These are phyloP conservation scores for Zygosaccharomyces bailii DNA, from an alignment of 805 yeast species.

Conservation along the genomic window DNA sequence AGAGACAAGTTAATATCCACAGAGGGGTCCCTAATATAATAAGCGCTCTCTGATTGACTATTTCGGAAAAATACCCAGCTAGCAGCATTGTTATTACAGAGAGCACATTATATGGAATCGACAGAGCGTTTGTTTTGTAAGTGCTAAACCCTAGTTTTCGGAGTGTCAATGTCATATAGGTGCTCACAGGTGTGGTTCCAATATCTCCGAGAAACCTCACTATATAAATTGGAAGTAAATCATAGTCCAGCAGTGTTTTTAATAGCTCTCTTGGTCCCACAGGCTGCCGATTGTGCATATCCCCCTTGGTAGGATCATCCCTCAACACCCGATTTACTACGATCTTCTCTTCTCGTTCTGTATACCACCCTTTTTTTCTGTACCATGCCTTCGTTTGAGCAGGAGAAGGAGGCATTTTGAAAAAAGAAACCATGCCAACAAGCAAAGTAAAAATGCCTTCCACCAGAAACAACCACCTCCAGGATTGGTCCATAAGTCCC, in stretches of 20 bases:
- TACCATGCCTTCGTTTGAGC: conserved; percentile 50
- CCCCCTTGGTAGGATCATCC: conserved; percentile 67
- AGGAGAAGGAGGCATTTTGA: conserved; percentile 54
- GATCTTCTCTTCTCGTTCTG: conserved; percentile 53
- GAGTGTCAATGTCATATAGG: conserved; percentile 49
- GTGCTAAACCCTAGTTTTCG: conserved; percentile 49
- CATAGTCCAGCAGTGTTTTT: conserved; percentile 45
- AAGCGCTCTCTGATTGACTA: conserved; percentile 32
- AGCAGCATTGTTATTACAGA: conserved; percentile 38
- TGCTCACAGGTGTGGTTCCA: conserved; percentile 35
- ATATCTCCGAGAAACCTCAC: conserved; percentile 45
- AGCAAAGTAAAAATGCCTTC: conserved; percentile 57
- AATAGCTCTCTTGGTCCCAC: conserved; percentile 40
- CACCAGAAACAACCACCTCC: conserved; percentile 66
- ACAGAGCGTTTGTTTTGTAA: conserved; percentile 47
- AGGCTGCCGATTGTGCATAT: conserved; percentile 60
- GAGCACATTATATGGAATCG: conserved; percentile 47
- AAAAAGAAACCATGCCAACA: conserved; percentile 49
- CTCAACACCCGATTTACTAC: conserved; percentile 55
- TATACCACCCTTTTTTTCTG: conserved; percentile 50
- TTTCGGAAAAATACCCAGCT: conserved; percentile 40
- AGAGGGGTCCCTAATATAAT: conserved; percentile 30
- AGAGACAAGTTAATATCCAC: conserved; percentile 38
- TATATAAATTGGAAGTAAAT: conserved; percentile 54
- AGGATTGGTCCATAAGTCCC: conserved; percentile 47